Evolutionary conservation across 1,284 basidiomycete species (phyloP), one percentile per base, ranked within the genome.

Genomic region (Moniliella sp.): DNA sequence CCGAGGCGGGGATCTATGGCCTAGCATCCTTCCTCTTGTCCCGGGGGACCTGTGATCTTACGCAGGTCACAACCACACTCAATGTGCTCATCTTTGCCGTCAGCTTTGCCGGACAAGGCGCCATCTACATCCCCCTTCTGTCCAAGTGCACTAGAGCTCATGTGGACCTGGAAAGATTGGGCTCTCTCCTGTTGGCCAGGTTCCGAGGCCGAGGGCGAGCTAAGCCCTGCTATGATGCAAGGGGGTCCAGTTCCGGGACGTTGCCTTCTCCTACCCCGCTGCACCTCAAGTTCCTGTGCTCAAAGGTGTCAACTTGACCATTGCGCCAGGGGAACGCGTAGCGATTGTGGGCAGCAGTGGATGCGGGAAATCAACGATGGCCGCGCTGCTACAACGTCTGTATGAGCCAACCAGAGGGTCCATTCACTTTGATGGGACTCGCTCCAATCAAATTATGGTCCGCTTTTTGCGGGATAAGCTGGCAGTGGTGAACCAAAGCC

Each of bases 1-100:
- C 42, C 17, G 28, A 56, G 65, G 86, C 82, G 1, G 66, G 91
- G 7, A 67, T 94, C 34, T 88, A 88, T 64, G 88, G 77, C 50
- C 74, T 84, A 30, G 81, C 82, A 23, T 78, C 82, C 0, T 63
- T 78, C 18, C 71, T 94, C 41, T 74, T 94, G 43, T 68, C 73
- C 3, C 66, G 68, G 3, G 80, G 78, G n/a, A 72, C 69, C 9
- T 84, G 88, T 62, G 72, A 72, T 10, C 91, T 88, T 59, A 67
- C 75, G 40, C 71, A 75, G 42, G 81, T 93, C 76, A 70, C 91
- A 28, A 71, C 84, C 61, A 77, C 80, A 15, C 73, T 91, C 56
- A 78, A 86, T 40, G 68, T 94, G 36, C 76, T 94, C 36, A 74
- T 94, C 23, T 94, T 94, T 65, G 76, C 78, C 0, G 75, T 94